Evolutionary conservation across 306 rosid genomes (phyloP).

Genomic region (Ochetophila trinervis): DNA sequence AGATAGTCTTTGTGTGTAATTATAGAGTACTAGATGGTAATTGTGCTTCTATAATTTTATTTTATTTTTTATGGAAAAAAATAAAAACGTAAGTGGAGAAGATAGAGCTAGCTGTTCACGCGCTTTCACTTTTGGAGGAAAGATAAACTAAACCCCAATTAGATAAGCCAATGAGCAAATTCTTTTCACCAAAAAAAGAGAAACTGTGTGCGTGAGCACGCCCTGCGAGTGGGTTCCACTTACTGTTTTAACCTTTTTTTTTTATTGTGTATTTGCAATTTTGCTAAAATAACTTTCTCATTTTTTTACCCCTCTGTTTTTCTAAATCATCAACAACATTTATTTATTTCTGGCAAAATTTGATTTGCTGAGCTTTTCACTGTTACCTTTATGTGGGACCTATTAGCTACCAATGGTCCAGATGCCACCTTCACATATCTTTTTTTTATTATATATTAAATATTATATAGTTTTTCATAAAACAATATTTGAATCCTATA

Average conservation of each 20-base stretch:
- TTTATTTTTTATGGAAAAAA: background rate
- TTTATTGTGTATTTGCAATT: background rate
- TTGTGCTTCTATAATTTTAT: background rate
- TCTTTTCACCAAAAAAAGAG: background rate
- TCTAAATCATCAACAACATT: background rate
- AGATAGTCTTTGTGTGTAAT: conserved; percentile 8
- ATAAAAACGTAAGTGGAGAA: background rate
- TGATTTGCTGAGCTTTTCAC: conserved; percentile 16
- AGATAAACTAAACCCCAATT: background rate
- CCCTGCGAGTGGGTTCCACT: too few species aligned
- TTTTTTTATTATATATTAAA: too few species aligned
- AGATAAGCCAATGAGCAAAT: background rate
- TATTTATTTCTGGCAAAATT: background rate
- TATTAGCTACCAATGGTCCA: conserved; percentile 20
- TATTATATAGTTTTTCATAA: too few species aligned
- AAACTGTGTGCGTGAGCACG: too few species aligned
- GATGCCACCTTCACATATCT: conserved; percentile 12
- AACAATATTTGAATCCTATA: too few species aligned
- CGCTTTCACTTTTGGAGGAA: conserved; percentile 8
- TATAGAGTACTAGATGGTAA: background rate
- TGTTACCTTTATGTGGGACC: conserved; percentile 26
- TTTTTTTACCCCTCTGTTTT: background rate
- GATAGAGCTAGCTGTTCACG: conserved; percentile 22
- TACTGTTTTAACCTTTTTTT: background rate
- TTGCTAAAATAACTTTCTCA: too few species aligned